Evolutionary conservation across 768 basidiomycete species (phyloP), one percentile per base, ranked within the genome.

Genomic region (Podaxis sp.): DNA sequence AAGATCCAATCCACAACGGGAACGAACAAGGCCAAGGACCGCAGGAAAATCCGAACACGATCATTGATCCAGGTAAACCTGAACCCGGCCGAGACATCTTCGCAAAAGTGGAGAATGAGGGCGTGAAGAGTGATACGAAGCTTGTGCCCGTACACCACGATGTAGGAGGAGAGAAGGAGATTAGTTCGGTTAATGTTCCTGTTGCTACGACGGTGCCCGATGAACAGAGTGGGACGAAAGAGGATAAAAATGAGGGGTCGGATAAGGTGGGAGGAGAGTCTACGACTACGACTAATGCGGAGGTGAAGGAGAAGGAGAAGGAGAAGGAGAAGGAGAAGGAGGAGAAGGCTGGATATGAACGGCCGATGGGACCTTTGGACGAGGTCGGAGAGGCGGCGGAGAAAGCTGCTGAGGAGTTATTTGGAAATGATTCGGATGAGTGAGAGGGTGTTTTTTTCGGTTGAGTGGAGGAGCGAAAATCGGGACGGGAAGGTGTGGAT

Each of bases 81-180:
- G 91, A 91, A 66, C 92, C 93, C 0, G 92, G 93, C 0, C 80
- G 75, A 15, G 87, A 94, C 69, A 79, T 93, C 62, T 94, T 94
- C 25, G 61, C 57, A 22, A 25, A 40, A 15, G 50, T 24, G 9
- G 61, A 19, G 19, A 56, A 33, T 37, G 61, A 62, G 52, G 80
- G 84, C 5, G 69, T 77, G 52, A 83, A 82, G 74, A 89, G 87
- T 66, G 70, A 76, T 53, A 65, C 64, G 0, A 51, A 65, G 13
- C 58, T 58, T 55, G 65, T 59, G 24, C 64, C 62, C 7, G 53
- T 50, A 0, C 59, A 33, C 8, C 33, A 56, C n/a, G 64, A 68
- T 11, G 55, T 54, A 19, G 63, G 56, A 15, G 75, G 73, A 46
- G 71, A 74, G 65, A 78, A 77, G 62, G 72, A 75, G 49, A 74